A percentile compares a stretch with the other conserved stretches of the same genome.
Conservation (phyloP, 306 rosid species). For the Cicer judaicum region DNA sequence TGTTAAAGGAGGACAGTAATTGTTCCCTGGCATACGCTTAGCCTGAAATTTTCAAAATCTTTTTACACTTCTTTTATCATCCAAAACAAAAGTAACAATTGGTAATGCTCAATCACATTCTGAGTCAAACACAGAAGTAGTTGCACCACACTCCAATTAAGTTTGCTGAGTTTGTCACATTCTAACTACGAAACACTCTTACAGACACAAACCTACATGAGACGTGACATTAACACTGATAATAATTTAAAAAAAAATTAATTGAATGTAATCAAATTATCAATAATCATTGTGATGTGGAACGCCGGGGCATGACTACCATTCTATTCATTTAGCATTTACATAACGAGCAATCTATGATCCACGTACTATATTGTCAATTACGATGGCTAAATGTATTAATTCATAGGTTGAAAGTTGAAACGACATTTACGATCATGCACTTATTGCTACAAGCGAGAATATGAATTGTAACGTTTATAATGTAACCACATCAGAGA, state of each 20-base stretch:
- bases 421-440: constrained; percentile 33
- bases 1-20: constrained; percentile 62
- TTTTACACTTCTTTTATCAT: constrained; percentile 20
- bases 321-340: too few relatives aligned
- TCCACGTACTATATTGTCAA: not conserved
- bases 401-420: constrained; percentile 14
- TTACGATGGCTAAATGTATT: constrained; percentile 13
- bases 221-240: too few relatives aligned
- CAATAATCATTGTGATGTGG: too few relatives aligned
- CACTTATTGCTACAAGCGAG: constrained; percentile 3
- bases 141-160: constrained; percentile 23
- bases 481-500: constrained; percentile 27
- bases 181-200: not conserved
- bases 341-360: constrained; percentile 23
- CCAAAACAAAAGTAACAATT: constrained; percentile 11
- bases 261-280: too few relatives aligned
- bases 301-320: too few relatives aligned
- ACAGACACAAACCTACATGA: too few relatives aligned
- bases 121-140: constrained; percentile 31
- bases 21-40: constrained; percentile 74
- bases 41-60: constrained; percentile 45
- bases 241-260: too few relatives aligned
- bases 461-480: not conserved
- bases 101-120: constrained; percentile 11
- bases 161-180: constrained; percentile 24